Percentiles rank a stretch among this genome's conserved stretches.
phyloP scores from a whole-genome alignment of 106 monocot species.

The Platanthera guangdongensis region DNA sequence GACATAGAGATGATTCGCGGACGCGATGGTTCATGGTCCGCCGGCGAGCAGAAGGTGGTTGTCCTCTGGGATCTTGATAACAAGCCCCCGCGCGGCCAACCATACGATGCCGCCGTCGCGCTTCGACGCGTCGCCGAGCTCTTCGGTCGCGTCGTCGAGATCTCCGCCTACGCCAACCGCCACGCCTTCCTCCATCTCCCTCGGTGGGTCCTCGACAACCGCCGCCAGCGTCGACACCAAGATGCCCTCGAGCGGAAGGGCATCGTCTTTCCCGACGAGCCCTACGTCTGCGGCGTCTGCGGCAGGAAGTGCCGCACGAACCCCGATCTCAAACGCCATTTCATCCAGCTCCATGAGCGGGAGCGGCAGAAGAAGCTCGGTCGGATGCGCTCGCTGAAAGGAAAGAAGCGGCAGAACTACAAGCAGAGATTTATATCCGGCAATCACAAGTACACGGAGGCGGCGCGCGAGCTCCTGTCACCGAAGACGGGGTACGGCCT shows the following conservation, averaged over 20 bases:
- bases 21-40: conserved; percentile 50
- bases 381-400: conserved; percentile 71
- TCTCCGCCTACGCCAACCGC: conserved; percentile 91
- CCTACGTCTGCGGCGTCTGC: conserved; percentile 77
- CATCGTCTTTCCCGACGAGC: conserved; percentile 30
- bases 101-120: conserved; percentile 59
- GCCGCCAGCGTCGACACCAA: conserved; percentile 44
- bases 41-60: conserved; percentile 42
- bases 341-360: conserved; percentile 80
- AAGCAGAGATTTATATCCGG: conserved; percentile 47
- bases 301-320: conserved; percentile 70
- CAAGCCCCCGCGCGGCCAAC: conserved; percentile 88
- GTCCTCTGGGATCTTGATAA: conserved; percentile 99
- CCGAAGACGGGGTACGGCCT: conserved; percentile 75
- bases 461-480: conserved; percentile 50
- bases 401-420: conserved; percentile 62
- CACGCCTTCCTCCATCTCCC: conserved; percentile 95
- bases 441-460: conserved; percentile 77
- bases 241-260: conserved; percentile 63
- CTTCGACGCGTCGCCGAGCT: conserved; percentile 52
- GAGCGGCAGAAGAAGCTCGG: conserved; percentile 82
- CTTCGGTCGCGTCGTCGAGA: conserved; percentile 60
- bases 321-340: conserved; percentile 74
- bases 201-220: conserved; percentile 54
- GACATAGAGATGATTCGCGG: conserved; percentile 70